Percentiles rank a stretch among this genome's conserved stretches.
phyloP scores from a whole-genome alignment of 2,329 filamentous ascomycete genomes.

The Talaromyces sp. region DNA sequence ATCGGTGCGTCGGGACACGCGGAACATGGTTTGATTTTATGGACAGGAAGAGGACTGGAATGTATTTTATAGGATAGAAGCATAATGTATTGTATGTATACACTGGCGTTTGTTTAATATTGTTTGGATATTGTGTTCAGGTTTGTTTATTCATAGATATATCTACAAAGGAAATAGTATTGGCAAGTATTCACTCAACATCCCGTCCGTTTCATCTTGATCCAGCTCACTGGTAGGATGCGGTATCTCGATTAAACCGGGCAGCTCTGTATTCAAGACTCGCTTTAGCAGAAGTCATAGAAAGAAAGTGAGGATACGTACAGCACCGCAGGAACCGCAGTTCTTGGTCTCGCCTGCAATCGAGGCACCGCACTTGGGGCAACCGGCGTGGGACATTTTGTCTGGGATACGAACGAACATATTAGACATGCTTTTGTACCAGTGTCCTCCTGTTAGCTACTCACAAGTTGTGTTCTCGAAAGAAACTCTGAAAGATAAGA shows the following conservation, averaged over 20 bases:
- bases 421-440: background rate
- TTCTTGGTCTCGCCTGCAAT: slow-evolving; percentile 24
- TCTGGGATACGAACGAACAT: too few species aligned
- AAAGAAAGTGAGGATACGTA: slow-evolving; percentile 7
- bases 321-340: slow-evolving; percentile 24
- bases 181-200: background rate
- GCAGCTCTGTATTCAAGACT: slow-evolving; percentile 11
- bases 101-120: background rate
- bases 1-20: background rate
- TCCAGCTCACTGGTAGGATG: background rate
- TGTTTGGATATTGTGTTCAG: background rate
- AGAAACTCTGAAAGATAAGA: too few species aligned
- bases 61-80: background rate
- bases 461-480: too few species aligned
- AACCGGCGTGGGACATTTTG: slow-evolving; percentile 18
- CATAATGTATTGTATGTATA: background rate
- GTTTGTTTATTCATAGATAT: background rate
- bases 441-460: background rate
- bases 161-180: background rate
- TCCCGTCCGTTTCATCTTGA: background rate
- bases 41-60: too few species aligned
- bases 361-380: slow-evolving; percentile 22
- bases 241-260: slow-evolving; percentile 5
- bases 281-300: background rate
- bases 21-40: slow-evolving; percentile 5